These are phyloP conservation scores for Grosmannia penicillata DNA, from an alignment of 2,329 filamentous ascomycete species.

Conservation along the genomic window DNA sequence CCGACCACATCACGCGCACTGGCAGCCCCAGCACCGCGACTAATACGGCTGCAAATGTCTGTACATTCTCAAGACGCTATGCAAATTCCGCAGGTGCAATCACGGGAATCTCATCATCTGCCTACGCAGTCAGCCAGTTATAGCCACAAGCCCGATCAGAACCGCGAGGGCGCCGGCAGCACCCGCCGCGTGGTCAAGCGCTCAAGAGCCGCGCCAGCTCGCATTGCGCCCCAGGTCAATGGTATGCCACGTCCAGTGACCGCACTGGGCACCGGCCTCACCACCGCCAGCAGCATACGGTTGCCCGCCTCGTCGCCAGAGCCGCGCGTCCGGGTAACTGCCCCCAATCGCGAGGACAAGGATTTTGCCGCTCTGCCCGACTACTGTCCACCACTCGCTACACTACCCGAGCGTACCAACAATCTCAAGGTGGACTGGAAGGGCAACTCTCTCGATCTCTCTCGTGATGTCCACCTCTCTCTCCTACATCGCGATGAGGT, in stretches of 20 bases:
- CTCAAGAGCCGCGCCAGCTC: constrained; percentile 11
- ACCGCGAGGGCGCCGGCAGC: no score
- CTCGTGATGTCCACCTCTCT: constrained; percentile 51
- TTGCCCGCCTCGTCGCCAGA: constrained; percentile 7
- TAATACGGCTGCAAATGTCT: constrained; percentile 10
- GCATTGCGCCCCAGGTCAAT: constrained; percentile 8
- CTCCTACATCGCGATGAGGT: constrained; percentile 70
- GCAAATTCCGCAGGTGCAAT: no score
- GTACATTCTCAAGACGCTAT: constrained; percentile 17
- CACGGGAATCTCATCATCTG: background rate
- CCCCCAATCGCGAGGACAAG: constrained; percentile 65
- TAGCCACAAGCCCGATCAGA: no score
- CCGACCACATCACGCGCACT: constrained; percentile 6
- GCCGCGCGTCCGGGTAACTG: constrained; percentile 28
- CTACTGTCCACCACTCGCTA: constrained; percentile 53
- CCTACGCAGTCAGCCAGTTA: no score
- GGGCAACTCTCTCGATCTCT: constrained; percentile 62
- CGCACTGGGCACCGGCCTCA: background rate
- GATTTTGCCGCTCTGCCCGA: constrained; percentile 61
- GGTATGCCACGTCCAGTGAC: background rate
- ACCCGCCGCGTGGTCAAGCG: constrained; percentile 8
- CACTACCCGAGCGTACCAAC: constrained; percentile 52
- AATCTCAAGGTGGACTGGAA: constrained; percentile 80
- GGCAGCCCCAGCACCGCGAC: background rate
- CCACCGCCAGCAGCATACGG: background rate